Percentiles rank a stretch among this genome's conserved stretches.
Conservation (phyloP, 1,284 basidiomycete genomes). For the Neolentinus lepideus region DNA sequence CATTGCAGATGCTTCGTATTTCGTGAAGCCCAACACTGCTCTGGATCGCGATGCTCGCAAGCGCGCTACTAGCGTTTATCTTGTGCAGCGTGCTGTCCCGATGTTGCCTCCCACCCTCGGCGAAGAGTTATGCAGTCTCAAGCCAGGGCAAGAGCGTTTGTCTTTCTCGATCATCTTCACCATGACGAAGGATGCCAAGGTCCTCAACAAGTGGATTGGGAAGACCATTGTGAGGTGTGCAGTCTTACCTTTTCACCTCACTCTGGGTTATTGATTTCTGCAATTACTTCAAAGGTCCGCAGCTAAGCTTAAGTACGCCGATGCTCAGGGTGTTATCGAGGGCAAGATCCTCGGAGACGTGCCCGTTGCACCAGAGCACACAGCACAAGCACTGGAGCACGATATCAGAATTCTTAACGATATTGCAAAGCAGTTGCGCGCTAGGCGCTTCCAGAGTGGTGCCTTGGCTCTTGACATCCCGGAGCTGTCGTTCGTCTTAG, state of each 20-base stretch:
- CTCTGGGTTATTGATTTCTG: conserved; percentile 1
- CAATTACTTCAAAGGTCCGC: conserved; percentile 52
- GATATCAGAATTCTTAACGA: conserved; percentile 71
- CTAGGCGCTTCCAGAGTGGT: conserved; percentile 75
- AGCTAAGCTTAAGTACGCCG: conserved; percentile 77
- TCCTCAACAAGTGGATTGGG: conserved; percentile 88
- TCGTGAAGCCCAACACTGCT: conserved; percentile 93
- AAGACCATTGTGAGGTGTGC: conserved; percentile 86
- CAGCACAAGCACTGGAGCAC: conserved; percentile 54
- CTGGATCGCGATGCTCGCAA: conserved; percentile 97
- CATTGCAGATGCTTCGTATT: conserved; percentile 93
- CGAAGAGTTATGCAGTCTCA: conserved; percentile 90
- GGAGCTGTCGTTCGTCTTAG: conserved; percentile 74
- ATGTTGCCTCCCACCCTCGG: conserved; percentile 92
- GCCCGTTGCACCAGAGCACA: conserved; percentile 50
- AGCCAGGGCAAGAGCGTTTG: conserved; percentile 82
- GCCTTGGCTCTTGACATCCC: conserved; percentile 71
- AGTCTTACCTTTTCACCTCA: background rate
- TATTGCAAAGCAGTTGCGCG: conserved; percentile 71
- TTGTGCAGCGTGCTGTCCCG: conserved; percentile 91
- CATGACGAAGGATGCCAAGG: conserved; percentile 75
- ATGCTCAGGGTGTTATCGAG: conserved; percentile 80
- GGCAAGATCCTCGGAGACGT: conserved; percentile 55
- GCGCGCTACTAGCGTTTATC: conserved; percentile 93
- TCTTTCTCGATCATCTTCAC: conserved; percentile 88